phyloP scores from a whole-genome alignment of 176 grass and related monocot genomes.

The Panicum miliaceum region DNA sequence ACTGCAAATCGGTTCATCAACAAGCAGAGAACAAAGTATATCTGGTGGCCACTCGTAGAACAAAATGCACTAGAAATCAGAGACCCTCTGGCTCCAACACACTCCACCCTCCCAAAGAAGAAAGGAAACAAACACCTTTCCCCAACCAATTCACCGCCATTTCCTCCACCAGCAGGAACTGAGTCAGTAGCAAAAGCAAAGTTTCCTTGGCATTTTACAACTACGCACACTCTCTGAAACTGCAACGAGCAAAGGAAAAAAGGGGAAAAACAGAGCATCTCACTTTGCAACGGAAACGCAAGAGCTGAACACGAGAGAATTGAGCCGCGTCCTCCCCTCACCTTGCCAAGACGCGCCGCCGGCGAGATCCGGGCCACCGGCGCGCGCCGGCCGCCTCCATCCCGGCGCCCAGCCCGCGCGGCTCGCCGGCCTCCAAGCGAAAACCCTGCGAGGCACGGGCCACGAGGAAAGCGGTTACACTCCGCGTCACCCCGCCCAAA shows the following conservation, averaged over 20 bases:
- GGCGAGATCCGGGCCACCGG: constrained; percentile 50
- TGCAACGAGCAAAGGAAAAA: not conserved
- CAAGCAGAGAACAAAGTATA: not conserved
- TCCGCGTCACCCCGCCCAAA: not conserved
- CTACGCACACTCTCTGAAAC: not conserved
- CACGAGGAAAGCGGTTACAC: constrained; percentile 36
- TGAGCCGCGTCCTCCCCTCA: not conserved
- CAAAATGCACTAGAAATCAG: constrained; percentile 19
- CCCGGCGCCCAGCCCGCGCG: constrained; percentile 36
- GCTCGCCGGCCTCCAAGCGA: constrained; percentile 38
- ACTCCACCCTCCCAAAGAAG: constrained; percentile 16
- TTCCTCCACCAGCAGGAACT: constrained; percentile 23
- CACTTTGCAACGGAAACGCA: not conserved
- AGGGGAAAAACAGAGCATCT: not conserved
- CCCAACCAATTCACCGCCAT: constrained; percentile 43
- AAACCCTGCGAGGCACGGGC: constrained; percentile 26
- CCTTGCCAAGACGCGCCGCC: constrained; percentile 36
- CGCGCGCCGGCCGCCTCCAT: constrained; percentile 41
- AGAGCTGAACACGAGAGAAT: not conserved
- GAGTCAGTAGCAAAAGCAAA: constrained; percentile 23
- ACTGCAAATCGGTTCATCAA: not conserved
- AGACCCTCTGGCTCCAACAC: constrained; percentile 1
- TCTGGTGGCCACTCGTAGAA: not conserved
- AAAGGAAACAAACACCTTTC: constrained; percentile 40
- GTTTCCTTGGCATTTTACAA: not conserved